phyloP scores from a whole-genome alignment of 208 protist species.

The Trypanosoma rangeli region DNA sequence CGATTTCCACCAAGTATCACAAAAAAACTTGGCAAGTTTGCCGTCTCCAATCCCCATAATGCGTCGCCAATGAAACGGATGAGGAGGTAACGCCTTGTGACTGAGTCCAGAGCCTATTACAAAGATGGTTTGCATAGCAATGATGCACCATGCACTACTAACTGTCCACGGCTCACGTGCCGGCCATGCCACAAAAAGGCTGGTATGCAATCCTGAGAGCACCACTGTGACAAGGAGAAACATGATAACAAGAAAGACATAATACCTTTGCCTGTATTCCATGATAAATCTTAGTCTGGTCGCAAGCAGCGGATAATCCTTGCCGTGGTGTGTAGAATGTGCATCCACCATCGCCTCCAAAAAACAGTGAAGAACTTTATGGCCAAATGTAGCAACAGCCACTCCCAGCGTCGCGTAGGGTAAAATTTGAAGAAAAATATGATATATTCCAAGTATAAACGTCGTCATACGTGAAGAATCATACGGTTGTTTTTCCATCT shows the following conservation, averaged over 20 bases:
- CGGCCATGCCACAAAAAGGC: constrained; percentile 45
- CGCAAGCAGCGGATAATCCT: constrained; percentile 78
- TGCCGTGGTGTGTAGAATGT: constrained; percentile 47
- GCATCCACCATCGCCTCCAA: constrained; percentile 80
- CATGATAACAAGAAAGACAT: constrained; percentile 44
- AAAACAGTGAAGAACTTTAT: constrained; percentile 77
- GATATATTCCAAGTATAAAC: constrained; percentile 52
- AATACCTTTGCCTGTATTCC: constrained; percentile 41
- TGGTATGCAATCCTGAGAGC: constrained; percentile 47
- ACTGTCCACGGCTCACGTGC: constrained; percentile 36
- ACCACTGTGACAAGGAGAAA: constrained; percentile 26
- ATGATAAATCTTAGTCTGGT: constrained; percentile 56
- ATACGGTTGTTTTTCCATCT: constrained; percentile 75
- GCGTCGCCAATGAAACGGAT: constrained; percentile 2
- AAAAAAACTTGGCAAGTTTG: constrained; percentile 53
- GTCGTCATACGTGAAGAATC: constrained; percentile 52
- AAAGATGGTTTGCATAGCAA: constrained; percentile 35
- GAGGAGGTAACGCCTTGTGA: constrained; percentile 1
- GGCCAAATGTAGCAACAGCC: constrained; percentile 57
- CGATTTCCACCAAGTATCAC: constrained; percentile 71
- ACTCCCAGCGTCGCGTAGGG: constrained; percentile 69
- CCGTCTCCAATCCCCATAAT: constrained; percentile 13
- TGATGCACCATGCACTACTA: constrained; percentile 31
- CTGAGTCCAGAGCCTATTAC: constrained; percentile 36
- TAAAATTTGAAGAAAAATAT: constrained; percentile 52